These are phyloP conservation scores for Schwanniomyces polymorphus DNA, from an alignment of 805 yeast genomes.

Conservation along the genomic window DNA sequence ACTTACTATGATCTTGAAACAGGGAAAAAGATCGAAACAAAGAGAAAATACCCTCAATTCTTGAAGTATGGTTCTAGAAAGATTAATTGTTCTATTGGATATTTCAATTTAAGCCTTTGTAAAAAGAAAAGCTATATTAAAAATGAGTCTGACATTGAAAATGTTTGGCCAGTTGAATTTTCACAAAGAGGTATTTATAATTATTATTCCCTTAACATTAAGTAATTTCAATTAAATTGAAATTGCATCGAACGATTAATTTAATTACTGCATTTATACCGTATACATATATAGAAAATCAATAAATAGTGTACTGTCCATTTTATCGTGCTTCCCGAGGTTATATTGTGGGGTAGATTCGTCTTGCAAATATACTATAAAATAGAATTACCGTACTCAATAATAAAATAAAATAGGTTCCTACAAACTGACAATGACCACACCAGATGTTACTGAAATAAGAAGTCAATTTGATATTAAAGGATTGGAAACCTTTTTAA, in stretches of 20 bases:
- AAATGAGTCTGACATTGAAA: conserved; percentile 25
- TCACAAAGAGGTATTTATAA: conserved; percentile 56
- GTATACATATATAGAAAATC: neutral
- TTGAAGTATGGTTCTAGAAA: conserved; percentile 54
- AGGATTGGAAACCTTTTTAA: conserved; percentile 21
- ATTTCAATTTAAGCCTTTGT: conserved; percentile 37
- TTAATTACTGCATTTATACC: neutral
- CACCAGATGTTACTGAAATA: conserved; percentile 28
- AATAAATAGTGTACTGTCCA: neutral
- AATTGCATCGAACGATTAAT: neutral
- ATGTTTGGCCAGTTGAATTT: conserved; percentile 54
- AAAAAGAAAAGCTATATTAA: conserved; percentile 30
- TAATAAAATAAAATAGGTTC: neutral
- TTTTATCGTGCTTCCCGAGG: neutral
- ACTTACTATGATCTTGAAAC: conserved; percentile 62
- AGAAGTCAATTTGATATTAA: conserved; percentile 31
- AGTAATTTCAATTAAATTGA: conserved; percentile 10
- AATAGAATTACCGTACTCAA: neutral
- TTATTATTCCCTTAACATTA: conserved; percentile 55
- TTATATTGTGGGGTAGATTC: neutral
- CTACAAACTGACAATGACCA: conserved; percentile 2
- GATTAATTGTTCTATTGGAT: conserved; percentile 55
- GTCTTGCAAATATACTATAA: neutral
- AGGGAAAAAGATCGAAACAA: conserved; percentile 57
- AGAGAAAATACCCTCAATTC: conserved; percentile 46